phyloP scores from a whole-genome alignment of 495 filamentous ascomycete genomes.

The Aspergillus bridgeri region DNA sequence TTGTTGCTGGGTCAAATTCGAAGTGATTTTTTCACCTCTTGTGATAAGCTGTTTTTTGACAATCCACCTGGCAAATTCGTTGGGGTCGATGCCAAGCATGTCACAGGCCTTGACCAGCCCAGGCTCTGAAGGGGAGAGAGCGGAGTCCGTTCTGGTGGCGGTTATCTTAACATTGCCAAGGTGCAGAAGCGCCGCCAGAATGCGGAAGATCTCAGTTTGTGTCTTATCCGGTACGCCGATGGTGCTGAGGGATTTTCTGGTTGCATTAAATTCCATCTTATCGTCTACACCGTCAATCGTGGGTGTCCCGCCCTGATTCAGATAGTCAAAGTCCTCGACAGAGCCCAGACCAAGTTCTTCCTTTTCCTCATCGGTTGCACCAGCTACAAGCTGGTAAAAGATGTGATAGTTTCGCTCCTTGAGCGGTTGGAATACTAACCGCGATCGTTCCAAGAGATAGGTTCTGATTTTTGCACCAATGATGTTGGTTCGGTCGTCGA shows the following conservation, averaged over 20 bases:
- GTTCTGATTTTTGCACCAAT: constrained; percentile 96
- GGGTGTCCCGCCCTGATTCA: constrained; percentile 91
- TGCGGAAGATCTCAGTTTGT: constrained; percentile 83
- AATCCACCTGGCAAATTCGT: constrained; percentile 96
- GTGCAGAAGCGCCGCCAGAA: constrained; percentile 90
- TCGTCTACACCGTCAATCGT: constrained; percentile 95
- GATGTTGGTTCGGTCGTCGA: constrained; percentile 91
- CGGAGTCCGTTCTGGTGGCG: constrained; percentile 81
- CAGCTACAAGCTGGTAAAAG: constrained; percentile 97
- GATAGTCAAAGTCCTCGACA: constrained; percentile 88
- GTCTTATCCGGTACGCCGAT: constrained; percentile 75
- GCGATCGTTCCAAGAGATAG: constrained; percentile 91
- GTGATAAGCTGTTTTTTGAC: constrained; percentile 99
- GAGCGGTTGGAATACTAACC: constrained; percentile 95
- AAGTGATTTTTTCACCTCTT: constrained; percentile 94
- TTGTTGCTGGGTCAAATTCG: constrained; percentile 90
- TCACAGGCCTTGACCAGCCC: constrained; percentile 76
- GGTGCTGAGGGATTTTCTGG: constrained; percentile 76
- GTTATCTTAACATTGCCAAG: constrained; percentile 95
- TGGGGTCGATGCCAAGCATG: constrained; percentile 81
- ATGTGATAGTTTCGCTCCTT: constrained; percentile 99
- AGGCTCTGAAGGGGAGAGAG: constrained; percentile 75
- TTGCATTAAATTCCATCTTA: constrained; percentile 86
- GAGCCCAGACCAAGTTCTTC: constrained; percentile 72
- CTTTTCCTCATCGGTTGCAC: constrained; percentile 79